Conservation (phyloP, 2,329 filamentous ascomycete species). For the Trichoderma simmonsii region DNA sequence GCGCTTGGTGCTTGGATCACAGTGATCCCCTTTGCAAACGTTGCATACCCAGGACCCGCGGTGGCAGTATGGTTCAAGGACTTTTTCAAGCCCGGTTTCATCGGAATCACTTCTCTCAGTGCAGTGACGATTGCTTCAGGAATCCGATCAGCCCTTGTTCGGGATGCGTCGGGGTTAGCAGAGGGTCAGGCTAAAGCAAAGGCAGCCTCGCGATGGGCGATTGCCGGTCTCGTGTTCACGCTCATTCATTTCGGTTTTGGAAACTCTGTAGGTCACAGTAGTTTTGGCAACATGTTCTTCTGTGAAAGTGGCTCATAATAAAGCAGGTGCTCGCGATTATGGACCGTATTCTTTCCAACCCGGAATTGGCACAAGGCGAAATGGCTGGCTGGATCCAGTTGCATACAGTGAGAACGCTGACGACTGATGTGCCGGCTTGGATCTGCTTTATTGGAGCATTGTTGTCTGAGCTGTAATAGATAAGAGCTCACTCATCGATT, state of each 20-base stretch:
- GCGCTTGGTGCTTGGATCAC: slow-evolving; percentile 21
- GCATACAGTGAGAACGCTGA: slow-evolving; percentile 14
- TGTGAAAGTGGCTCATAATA: not conserved
- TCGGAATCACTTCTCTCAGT: slow-evolving; percentile 19
- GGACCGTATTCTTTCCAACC: slow-evolving; percentile 5
- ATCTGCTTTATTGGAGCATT: slow-evolving; percentile 11
- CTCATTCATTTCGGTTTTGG: slow-evolving; percentile 16
- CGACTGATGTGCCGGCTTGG: slow-evolving; percentile 18
- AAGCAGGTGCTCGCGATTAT: slow-evolving; percentile 10
- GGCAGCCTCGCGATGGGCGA: slow-evolving; percentile 5
- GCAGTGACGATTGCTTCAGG: slow-evolving; percentile 15
- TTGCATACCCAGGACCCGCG: slow-evolving; percentile 18
- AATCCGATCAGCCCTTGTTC: slow-evolving; percentile 5
- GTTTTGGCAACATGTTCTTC: not conserved
- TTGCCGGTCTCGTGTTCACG: slow-evolving; percentile 8
- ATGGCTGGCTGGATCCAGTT: slow-evolving; percentile 16
- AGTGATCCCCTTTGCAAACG: slow-evolving; percentile 17
- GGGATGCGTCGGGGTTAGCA: not conserved
- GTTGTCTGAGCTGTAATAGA: not conserved
- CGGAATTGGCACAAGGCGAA: slow-evolving; percentile 15
- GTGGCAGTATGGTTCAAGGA: slow-evolving; percentile 20
- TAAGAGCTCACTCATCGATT: not conserved
- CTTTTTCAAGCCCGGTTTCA: slow-evolving; percentile 22
- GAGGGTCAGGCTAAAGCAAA: slow-evolving; percentile 2
- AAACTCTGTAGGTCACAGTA: not conserved